Evolutionary conservation across 805 yeast species (phyloP).

Genomic region (Suhomyces emberorum): DNA sequence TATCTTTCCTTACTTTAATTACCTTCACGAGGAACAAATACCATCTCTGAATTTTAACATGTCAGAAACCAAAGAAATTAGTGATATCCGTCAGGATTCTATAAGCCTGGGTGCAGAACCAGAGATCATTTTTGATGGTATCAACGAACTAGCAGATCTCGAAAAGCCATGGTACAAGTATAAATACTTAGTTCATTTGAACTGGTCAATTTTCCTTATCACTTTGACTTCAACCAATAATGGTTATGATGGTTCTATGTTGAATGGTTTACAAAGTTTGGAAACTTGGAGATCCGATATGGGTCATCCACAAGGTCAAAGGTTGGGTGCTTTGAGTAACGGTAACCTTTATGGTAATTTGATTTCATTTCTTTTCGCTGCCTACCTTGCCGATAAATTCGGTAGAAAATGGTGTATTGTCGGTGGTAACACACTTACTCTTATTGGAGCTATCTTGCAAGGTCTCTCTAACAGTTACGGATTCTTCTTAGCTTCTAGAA

Average conservation of each 20-base stretch:
- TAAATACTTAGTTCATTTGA: conserved; percentile 37
- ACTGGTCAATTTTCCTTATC: conserved; percentile 36
- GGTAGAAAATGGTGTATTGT: conserved; percentile 37
- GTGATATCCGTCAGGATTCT: conserved; percentile 2
- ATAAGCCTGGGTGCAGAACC: neutral
- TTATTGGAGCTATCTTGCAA: conserved; percentile 38
- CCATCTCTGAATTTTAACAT: neutral
- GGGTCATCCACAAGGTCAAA: conserved; percentile 19
- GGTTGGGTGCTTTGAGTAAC: conserved; percentile 20
- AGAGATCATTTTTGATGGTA: neutral
- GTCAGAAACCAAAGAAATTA: conserved; percentile 2
- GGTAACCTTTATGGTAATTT: conserved; percentile 36
- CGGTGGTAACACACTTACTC: conserved; percentile 22
- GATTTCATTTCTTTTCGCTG: conserved; percentile 25
- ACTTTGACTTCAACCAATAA: conserved; percentile 46
- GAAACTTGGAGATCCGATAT: conserved; percentile 38
- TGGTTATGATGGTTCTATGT: conserved; percentile 30
- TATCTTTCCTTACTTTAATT: no score
- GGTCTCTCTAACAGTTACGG: conserved; percentile 33
- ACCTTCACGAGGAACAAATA: no score
- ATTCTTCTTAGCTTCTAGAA: conserved; percentile 42
- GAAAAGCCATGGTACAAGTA: conserved; percentile 31
- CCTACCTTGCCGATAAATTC: conserved; percentile 31
- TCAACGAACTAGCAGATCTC: conserved; percentile 5
- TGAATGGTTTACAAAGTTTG: conserved; percentile 50